These are phyloP conservation scores for Cadophora luteo-olivacea DNA, from an alignment of 2,329 filamentous ascomycete species.

Conservation along the genomic window DNA sequence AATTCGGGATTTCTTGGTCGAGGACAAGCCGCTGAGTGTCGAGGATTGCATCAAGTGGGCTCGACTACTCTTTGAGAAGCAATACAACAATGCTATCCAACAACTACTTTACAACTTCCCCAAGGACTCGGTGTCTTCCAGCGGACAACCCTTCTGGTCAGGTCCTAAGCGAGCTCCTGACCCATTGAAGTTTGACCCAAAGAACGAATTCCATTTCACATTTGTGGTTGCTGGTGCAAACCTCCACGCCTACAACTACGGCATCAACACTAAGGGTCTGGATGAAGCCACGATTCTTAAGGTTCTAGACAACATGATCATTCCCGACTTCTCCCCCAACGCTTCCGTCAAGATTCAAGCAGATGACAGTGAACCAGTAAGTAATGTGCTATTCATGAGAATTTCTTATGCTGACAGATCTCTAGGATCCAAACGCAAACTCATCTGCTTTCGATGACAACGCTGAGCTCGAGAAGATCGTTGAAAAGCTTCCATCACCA, in stretches of 20 bases:
- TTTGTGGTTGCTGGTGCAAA: slow-evolving; percentile 91
- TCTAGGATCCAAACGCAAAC: slow-evolving; percentile 76
- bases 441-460: slow-evolving; percentile 69
- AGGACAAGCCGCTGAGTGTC: slow-evolving; percentile 88
- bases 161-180: slow-evolving; percentile 97
- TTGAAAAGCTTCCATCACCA: slow-evolving; percentile 75
- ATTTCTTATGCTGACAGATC: neutral
- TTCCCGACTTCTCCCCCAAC: slow-evolving; percentile 92
- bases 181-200: slow-evolving; percentile 84
- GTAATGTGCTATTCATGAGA: slow-evolving; percentile 36
- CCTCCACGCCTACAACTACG: slow-evolving; percentile 97
- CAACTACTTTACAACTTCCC: slow-evolving; percentile 97
- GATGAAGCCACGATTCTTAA: slow-evolving; percentile 76
- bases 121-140: slow-evolving; percentile 88
- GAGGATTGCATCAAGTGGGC: slow-evolving; percentile 98
- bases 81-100: slow-evolving; percentile 96
- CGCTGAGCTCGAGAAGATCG: slow-evolving; percentile 76
- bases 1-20: slow-evolving; percentile 87
- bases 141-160: slow-evolving; percentile 94
- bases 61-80: slow-evolving; percentile 90
- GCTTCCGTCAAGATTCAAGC: slow-evolving; percentile 95
- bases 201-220: slow-evolving; percentile 84
- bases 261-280: slow-evolving; percentile 83
- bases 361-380: slow-evolving; percentile 86
- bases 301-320: slow-evolving; percentile 89